A percentile compares a stretch with the other conserved stretches of the same genome.
Conservation (phyloP, 768 basidiomycete species). For the Suillus lakei region DNA sequence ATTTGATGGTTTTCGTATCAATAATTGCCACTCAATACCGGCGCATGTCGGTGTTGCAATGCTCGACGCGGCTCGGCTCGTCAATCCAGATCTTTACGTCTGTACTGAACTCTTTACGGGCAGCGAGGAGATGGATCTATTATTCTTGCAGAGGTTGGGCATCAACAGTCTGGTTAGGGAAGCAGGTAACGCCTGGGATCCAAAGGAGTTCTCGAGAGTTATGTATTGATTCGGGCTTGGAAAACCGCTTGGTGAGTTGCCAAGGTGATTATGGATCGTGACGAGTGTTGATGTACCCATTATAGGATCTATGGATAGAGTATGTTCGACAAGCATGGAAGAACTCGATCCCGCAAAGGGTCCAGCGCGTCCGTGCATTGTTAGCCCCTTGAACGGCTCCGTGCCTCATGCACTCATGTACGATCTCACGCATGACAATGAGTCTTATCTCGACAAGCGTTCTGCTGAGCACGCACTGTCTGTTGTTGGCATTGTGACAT, state of each 20-base stretch:
- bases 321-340: slow-evolving; percentile 76
- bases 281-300: not conserved
- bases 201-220: too few species aligned
- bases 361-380: slow-evolving; percentile 68
- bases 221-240: slow-evolving; percentile 89
- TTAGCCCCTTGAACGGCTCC: slow-evolving; percentile 84
- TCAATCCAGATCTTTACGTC: slow-evolving; percentile 92
- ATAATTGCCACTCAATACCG: too few species aligned
- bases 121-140: slow-evolving; percentile 87
- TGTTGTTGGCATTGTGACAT: slow-evolving; percentile 88
- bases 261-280: not conserved
- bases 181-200: too few species aligned
- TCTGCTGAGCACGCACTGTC: slow-evolving; percentile 93
- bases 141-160: too few species aligned
- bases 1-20: too few species aligned
- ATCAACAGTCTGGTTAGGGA: too few species aligned
- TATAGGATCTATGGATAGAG: slow-evolving; percentile 90
- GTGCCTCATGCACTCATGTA: slow-evolving; percentile 92
- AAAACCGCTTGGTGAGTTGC: slow-evolving; percentile 81
- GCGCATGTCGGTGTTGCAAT: too few species aligned
- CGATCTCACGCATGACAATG: slow-evolving; percentile 98
- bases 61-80: slow-evolving; percentile 88
- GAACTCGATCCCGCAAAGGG: slow-evolving; percentile 85
- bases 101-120: slow-evolving; percentile 98
- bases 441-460: slow-evolving; percentile 86